These are phyloP conservation scores for Rosa multiflora DNA, from an alignment of 306 rosid species.

Conservation along the genomic window DNA sequence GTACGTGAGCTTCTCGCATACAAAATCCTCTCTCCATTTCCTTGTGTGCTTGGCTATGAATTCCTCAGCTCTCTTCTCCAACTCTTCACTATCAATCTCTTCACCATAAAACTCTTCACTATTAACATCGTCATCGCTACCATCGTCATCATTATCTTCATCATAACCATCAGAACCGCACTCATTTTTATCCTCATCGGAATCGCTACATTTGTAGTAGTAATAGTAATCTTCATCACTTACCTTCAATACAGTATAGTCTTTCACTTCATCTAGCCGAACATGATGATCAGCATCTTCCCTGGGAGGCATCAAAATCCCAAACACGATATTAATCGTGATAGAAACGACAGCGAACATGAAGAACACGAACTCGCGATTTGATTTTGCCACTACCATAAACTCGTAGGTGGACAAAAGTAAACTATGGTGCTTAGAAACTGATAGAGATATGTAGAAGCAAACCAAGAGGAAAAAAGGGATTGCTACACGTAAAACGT, in stretches of 20 bases:
- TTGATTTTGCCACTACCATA: constrained; percentile 14
- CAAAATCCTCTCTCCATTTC: too few relatives aligned
- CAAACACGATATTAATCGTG: constrained; percentile 10
- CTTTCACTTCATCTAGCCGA: neutral
- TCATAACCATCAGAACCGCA: too few relatives aligned
- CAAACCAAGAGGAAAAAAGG: neutral
- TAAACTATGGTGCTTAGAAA: constrained; percentile 16
- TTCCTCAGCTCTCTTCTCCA: too few relatives aligned
- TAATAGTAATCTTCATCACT: neutral
- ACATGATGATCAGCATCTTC: constrained; percentile 6
- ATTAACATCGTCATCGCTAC: too few relatives aligned
- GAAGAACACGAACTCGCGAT: constrained; percentile 23
- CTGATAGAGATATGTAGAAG: constrained; percentile 8
- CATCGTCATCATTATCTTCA: too few relatives aligned
- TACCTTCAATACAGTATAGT: neutral
- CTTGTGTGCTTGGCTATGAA: too few relatives aligned
- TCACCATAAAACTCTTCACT: too few relatives aligned
- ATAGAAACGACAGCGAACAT: constrained; percentile 21
- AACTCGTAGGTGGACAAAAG: constrained; percentile 24
- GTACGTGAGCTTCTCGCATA: too few relatives aligned
- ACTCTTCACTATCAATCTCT: too few relatives aligned
- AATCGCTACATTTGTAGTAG: too few relatives aligned
- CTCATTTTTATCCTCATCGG: too few relatives aligned
- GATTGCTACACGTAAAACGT: neutral
- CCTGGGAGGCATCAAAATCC: constrained; percentile 18